Conservation (phyloP, 2,329 filamentous ascomycete genomes). For the Sclerotinia spermophila region DNA sequence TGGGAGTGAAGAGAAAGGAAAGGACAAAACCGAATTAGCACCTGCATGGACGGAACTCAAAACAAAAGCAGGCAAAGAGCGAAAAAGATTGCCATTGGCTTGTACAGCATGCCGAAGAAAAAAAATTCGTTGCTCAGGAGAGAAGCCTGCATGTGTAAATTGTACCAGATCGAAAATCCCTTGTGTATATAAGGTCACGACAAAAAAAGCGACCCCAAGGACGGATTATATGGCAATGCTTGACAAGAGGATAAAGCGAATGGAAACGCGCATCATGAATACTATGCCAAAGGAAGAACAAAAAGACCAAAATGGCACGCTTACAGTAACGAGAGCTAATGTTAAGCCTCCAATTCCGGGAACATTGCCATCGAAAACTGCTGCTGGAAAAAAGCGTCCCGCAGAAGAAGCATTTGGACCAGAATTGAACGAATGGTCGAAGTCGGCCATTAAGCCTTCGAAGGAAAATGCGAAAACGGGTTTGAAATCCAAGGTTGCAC, state of each 20-base stretch:
- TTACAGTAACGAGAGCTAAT: conserved; percentile 70
- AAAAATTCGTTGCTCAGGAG: conserved; percentile 96
- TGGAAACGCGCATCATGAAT: conserved; percentile 98
- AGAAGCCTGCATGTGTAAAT: conserved; percentile 97
- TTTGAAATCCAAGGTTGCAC: conserved; percentile 50
- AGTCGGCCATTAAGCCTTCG: conserved; percentile 51
- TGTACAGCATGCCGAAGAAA: conserved; percentile 95
- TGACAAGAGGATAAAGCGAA: conserved; percentile 89
- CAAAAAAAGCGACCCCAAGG: conserved; percentile 85
- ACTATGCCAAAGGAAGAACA: conserved; percentile 85
- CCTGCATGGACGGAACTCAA: conserved; percentile 79
- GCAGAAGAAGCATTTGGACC: conserved; percentile 84
- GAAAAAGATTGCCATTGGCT: conserved; percentile 85
- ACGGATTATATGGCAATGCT: conserved; percentile 99
- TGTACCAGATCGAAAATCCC: conserved; percentile 88
- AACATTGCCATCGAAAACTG: conserved; percentile 48
- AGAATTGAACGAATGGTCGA: conserved; percentile 79
- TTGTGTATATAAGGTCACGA: conserved; percentile 96
- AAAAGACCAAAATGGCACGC: conserved; percentile 61
- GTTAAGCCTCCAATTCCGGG: conserved; percentile 74
- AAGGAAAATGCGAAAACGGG: conserved; percentile 37
- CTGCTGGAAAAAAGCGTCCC: conserved; percentile 69
- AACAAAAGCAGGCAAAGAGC: conserved; percentile 91
- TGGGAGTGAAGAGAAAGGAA: conserved; percentile 53
- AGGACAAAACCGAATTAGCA: conserved; percentile 55